Evolutionary conservation across 768 basidiomycete species (phyloP), one percentile per base, ranked within the genome.

Genomic region (Sporobolomyces roseus): DNA sequence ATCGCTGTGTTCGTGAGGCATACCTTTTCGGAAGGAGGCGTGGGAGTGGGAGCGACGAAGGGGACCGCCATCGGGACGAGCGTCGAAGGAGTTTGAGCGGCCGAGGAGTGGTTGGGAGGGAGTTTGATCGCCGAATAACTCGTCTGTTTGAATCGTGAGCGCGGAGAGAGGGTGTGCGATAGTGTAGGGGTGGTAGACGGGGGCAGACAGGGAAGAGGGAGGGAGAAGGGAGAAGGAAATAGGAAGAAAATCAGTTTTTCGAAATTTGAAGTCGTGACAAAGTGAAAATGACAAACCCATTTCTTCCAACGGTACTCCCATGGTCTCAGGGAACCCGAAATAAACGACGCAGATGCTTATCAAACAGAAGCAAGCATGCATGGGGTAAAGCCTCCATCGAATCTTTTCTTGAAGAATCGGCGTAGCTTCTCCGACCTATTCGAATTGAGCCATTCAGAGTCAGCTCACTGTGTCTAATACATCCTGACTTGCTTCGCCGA

Each of bases 311-410:
- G 77, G 71, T 0, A 78, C 73, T 9, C 77, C 77, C 55, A 58
- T 63, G 0, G 78, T 77, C 58, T 32, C 63, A 4, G 83, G 88
- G 72, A 76, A 91, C 86, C 79, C 17, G 79, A 90, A 89, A 78
- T 89, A 91, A 8, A 92, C 89, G 17, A 70, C 23, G 60, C 70
- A 50, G 38, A 69, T 63, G 16, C 30, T 50, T 67, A 78, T 81
- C 74, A 76, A 86, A 86, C 89, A 50, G 81, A 53, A 94, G 80
- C 77, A 93, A 90, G 76, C 90, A 74, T 94, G 92, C 91, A 97
- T 93, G 0, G 91, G 90, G 80, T 97, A 96, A 62, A 97, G 78
- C 53, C 89, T 83, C 93, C 93, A 98, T 48, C 83, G 84, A 73
- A 97, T 94, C 27, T 84, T 78, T 66, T 93, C 91, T 79, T 94